Evolutionary conservation across 441 rosid genomes (phyloP).

Genomic region (Geranium incanum): DNA sequence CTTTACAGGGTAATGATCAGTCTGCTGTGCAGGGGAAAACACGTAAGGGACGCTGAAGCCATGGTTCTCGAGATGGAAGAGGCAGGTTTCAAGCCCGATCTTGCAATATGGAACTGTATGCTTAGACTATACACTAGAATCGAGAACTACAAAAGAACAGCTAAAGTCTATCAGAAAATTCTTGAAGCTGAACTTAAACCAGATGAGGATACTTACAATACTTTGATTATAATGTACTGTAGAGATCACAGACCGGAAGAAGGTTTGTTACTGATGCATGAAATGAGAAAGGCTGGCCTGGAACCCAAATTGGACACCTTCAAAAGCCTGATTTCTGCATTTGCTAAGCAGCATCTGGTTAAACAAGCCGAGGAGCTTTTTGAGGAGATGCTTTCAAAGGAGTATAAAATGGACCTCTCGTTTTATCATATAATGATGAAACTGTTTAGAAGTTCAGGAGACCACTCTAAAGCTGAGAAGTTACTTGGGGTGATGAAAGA

Average conservation of each 20-base stretch:
- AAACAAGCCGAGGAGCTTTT: constrained; percentile 78
- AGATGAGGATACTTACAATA: constrained; percentile 79
- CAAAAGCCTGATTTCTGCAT: constrained; percentile 87
- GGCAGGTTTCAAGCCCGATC: constrained; percentile 74
- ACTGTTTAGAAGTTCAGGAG: constrained; percentile 64
- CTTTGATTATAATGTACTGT: constrained; percentile 76
- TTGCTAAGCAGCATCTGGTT: constrained; percentile 61
- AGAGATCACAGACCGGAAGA: constrained; percentile 82
- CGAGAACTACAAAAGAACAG: constrained; percentile 68
- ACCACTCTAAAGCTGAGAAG: constrained; percentile 65
- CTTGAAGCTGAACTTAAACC: constrained; percentile 65
- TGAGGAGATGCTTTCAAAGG: constrained; percentile 51
- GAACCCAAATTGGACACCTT: constrained; percentile 78
- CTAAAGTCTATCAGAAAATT: constrained; percentile 63
- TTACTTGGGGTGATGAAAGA: constrained; percentile 64
- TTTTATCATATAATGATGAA: constrained; percentile 93
- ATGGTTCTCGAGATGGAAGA: constrained; percentile 90
- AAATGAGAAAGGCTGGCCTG: constrained; percentile 61
- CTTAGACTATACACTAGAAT: constrained; percentile 66
- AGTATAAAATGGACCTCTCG: constrained; percentile 73
- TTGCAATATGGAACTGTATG: constrained; percentile 81
- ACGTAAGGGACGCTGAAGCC: constrained; percentile 77
- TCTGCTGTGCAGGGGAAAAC: constrained; percentile 68
- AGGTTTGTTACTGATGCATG: constrained; percentile 65
- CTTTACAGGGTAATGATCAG: constrained; percentile 75